Conservation (phyloP, 1,139 yeast genomes). For the Torulaspora pretoriensis region DNA sequence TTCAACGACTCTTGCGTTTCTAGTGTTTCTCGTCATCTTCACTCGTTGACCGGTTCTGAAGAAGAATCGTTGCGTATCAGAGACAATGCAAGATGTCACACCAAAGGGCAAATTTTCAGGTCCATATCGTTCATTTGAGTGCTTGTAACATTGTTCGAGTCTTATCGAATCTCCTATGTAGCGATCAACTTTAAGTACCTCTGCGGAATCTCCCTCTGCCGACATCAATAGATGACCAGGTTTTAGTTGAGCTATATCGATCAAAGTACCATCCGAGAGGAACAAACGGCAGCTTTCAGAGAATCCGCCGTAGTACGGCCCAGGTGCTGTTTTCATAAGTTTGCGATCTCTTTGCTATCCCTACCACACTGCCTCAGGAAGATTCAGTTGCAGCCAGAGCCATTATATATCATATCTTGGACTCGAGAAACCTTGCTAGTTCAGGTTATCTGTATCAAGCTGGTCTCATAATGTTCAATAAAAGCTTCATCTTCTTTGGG, state of each 20-base stretch:
- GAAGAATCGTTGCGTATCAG: background rate
- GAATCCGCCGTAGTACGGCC: too few relatives aligned
- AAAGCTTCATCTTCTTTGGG: too few relatives aligned
- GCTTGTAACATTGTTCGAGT: background rate
- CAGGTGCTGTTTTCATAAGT: too few relatives aligned
- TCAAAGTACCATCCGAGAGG: background rate
- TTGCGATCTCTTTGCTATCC: too few relatives aligned
- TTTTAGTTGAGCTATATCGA: background rate
- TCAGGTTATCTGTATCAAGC: too few relatives aligned
- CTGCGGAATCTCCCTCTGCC: constrained; percentile 2
- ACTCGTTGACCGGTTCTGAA: background rate
- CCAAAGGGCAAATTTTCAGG: background rate
- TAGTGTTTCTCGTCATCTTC: background rate
- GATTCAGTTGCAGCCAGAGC: too few relatives aligned
- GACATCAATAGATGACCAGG: constrained; percentile 3
- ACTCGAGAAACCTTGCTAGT: too few relatives aligned
- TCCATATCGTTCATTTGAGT: background rate
- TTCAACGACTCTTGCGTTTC: background rate
- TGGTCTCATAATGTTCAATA: too few relatives aligned
- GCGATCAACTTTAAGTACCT: background rate
- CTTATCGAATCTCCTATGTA: background rate
- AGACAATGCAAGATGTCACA: background rate
- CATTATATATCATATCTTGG: too few relatives aligned
- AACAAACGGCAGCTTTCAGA: background rate
- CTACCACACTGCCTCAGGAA: too few relatives aligned